These are phyloP conservation scores for Panus rudis DNA, from an alignment of 768 basidiomycete genomes.

Conservation along the genomic window DNA sequence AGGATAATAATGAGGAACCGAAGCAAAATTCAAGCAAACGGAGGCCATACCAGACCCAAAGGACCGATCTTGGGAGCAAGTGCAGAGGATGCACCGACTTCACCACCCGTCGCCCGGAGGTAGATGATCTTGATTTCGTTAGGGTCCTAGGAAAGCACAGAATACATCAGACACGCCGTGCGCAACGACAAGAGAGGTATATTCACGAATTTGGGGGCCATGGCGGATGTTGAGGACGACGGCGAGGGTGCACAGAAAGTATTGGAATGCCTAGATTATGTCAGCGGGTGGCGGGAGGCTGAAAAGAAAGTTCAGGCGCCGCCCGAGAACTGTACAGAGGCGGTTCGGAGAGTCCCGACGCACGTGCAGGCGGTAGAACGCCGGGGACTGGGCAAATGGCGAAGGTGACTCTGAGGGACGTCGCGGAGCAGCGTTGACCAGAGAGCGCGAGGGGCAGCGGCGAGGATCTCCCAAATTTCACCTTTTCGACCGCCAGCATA, in stretches of 20 bases:
- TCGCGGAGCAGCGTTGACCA: too few relatives aligned
- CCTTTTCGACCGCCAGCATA: too few relatives aligned
- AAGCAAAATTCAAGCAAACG: background rate
- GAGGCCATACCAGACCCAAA: constrained; percentile 84
- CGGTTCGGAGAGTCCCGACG: constrained; percentile 11
- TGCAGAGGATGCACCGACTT: constrained; percentile 97
- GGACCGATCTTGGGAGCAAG: constrained; percentile 99
- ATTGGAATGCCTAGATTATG: constrained; percentile 12
- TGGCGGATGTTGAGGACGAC: constrained; percentile 32
- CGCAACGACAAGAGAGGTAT: background rate
- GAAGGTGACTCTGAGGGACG: too few relatives aligned
- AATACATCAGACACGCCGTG: background rate
- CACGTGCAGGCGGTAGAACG: too few relatives aligned
- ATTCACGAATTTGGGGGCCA: constrained; percentile 78
- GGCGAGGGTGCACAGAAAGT: constrained; percentile 17
- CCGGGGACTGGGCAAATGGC: too few relatives aligned
- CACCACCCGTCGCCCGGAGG: constrained; percentile 97
- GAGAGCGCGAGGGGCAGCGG: constrained; percentile 14
- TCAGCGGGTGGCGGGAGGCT: constrained; percentile 14
- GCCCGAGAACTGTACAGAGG: constrained; percentile 52
- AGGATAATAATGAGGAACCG: background rate
- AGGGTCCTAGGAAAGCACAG: constrained; percentile 63
- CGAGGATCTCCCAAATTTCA: too few relatives aligned
- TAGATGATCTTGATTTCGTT: constrained; percentile 98
- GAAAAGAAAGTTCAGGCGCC: constrained; percentile 48